phyloP scores from a whole-genome alignment of 352 stramenopile species.

The Phytopythium ostracodes region DNA sequence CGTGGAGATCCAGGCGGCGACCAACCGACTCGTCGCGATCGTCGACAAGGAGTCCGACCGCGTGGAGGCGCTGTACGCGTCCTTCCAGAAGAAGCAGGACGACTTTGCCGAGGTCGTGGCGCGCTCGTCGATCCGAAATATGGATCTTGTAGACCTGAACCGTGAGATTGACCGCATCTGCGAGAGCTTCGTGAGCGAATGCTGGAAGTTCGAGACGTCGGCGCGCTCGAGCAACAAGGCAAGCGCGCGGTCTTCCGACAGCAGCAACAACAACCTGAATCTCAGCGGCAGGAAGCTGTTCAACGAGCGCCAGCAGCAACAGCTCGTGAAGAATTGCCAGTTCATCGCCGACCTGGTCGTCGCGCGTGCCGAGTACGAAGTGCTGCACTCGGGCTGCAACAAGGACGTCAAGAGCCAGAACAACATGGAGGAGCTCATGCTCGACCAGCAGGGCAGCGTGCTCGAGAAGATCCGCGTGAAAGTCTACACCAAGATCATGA shows the following conservation, averaged over 20 bases:
- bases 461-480: constrained; percentile 75
- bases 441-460: constrained; percentile 51
- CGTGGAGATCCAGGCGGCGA: constrained; percentile 66
- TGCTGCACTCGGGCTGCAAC: constrained; percentile 65
- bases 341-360: constrained; percentile 80
- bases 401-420: constrained; percentile 42
- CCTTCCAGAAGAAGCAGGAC: constrained; percentile 80
- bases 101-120: constrained; percentile 76
- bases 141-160: constrained; percentile 76
- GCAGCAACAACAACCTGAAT: constrained; percentile 22
- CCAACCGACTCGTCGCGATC: constrained; percentile 53
- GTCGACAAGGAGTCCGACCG: constrained; percentile 81
- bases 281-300: constrained; percentile 50
- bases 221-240: constrained; percentile 51
- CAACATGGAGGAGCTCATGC: constrained; percentile 58
- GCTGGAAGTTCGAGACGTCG: constrained; percentile 87
- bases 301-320: constrained; percentile 77
- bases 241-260: constrained; percentile 30
- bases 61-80: constrained; percentile 72
- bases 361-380: constrained; percentile 71
- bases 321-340: constrained; percentile 74
- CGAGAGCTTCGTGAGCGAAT: constrained; percentile 77
- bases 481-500: constrained; percentile 84
- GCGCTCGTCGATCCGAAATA: constrained; percentile 77
- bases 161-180: constrained; percentile 75